Evolutionary conservation across 306 rosid genomes (phyloP), one percentile per base, ranked within the genome.

Genomic region (Geum urbanum): DNA sequence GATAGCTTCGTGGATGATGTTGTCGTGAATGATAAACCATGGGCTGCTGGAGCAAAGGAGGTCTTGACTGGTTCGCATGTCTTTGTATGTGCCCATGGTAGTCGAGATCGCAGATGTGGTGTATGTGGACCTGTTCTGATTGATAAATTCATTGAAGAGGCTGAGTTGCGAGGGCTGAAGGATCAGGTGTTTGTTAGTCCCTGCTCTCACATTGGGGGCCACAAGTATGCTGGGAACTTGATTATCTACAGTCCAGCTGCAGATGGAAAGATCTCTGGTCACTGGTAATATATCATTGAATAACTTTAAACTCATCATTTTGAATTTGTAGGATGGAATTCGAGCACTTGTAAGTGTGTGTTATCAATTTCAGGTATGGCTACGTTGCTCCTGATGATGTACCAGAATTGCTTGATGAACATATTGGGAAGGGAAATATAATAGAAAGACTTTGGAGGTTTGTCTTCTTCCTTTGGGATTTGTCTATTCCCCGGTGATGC

Each of bases 91-190:
- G 87, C 97, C 63, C 98, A 94, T 80, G 98, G 82, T 45, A 90
- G 91, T 70, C 97, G 97, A 15, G 98, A 94, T 63, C 77, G 73
- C 66, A 89, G 97, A 76, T 94, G 98, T n/a, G 97, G 98, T 73
- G 95, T 92, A 57, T 89, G 96, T 68, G 98, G 98, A 72, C 98
- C 96, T 4, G 82, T 66, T 79, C 87, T 92, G 32, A 87, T 88
- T 48, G 73, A 82, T 35, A 89, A 92, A 83, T 76, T 89, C 19
- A 77, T 76, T 4, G 90, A 77, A 74, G 92, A 88, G 86, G 76
- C 87, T 74, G 86, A 77, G 65, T 74, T 66, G 43, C 89, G 89
- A 22, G 98, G 91, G 55, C 69, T 89, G 74, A 82, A 75, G 54
- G 83, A 80, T 80, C 89, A 83, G 76, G 79, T 90, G 49, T 81